Conservation (phyloP, 2,329 filamentous ascomycete species). For the Fusarium sp. region DNA sequence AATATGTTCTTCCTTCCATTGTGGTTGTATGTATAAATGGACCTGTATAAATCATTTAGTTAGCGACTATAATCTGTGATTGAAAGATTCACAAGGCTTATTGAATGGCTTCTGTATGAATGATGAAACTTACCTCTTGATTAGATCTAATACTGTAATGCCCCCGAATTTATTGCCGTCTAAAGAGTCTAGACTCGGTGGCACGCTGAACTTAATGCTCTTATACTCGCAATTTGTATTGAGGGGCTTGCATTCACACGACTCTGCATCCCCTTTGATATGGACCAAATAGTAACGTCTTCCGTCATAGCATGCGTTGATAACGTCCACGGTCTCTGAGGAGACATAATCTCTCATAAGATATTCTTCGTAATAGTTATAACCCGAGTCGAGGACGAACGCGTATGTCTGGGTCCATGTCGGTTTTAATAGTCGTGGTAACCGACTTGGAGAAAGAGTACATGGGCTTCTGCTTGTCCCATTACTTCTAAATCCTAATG, state of each 20-base stretch:
- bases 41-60: neutral
- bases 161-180: neutral
- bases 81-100: no score
- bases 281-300: conserved; percentile 1
- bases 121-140: neutral
- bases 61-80: neutral
- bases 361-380: neutral
- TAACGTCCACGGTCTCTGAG: neutral
- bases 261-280: neutral
- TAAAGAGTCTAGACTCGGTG: neutral
- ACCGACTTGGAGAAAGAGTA: neutral
- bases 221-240: neutral
- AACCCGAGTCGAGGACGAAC: neutral
- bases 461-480: neutral
- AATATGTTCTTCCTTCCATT: neutral
- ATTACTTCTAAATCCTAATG: neutral
- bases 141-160: neutral
- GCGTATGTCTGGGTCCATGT: neutral
- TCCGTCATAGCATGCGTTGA: neutral
- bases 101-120: neutral
- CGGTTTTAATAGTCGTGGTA: neutral
- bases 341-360: neutral
- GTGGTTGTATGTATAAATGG: neutral
- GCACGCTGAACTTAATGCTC: neutral
- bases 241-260: neutral